These are phyloP conservation scores for Phytophthora lateralis DNA, from an alignment of 352 stramenopile genomes.

Conservation along the genomic window DNA sequence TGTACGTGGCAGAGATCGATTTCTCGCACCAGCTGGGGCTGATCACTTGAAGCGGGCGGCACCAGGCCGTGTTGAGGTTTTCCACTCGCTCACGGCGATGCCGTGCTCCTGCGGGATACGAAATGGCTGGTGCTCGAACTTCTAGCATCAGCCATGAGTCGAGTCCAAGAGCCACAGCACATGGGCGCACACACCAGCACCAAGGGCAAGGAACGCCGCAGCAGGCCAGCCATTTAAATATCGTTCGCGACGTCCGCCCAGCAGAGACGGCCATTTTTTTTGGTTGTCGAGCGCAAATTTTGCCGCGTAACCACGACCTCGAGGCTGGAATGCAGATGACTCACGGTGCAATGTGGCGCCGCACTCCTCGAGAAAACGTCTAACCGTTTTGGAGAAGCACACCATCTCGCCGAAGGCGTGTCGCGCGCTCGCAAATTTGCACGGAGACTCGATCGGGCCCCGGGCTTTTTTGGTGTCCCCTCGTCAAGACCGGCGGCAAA, in stretches of 20 bases:
- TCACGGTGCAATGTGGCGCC: neutral
- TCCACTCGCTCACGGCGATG: neutral
- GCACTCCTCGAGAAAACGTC: neutral
- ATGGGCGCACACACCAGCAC: neutral
- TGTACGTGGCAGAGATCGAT: slow-evolving; percentile 27
- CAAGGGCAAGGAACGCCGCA: slow-evolving; percentile 1
- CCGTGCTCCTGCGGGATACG: neutral
- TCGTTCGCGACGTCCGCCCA: slow-evolving; percentile 14
- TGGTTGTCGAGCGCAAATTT: slow-evolving; percentile 13
- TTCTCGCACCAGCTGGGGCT: slow-evolving; percentile 21
- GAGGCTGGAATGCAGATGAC: too few relatives aligned
- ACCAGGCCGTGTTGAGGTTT: neutral
- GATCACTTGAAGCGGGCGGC: slow-evolving; percentile 30
- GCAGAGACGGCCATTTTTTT: slow-evolving; percentile 13
- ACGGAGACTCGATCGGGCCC: too few relatives aligned
- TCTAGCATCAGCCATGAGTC: too few relatives aligned
- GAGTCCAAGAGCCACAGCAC: slow-evolving; percentile 1
- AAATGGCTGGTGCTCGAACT: slow-evolving; percentile 4
- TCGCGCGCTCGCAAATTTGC: too few relatives aligned
- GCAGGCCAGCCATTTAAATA: slow-evolving; percentile 12
- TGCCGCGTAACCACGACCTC: too few relatives aligned
- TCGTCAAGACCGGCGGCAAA: too few relatives aligned
- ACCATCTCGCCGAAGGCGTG: neutral
- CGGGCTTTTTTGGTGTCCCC: too few relatives aligned
- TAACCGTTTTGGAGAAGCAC: slow-evolving; percentile 6